Evolutionary conservation across 2,329 filamentous ascomycete species (phyloP), one percentile per base, ranked within the genome.

Genomic region (Calonectria pseudoreteaudii): DNA sequence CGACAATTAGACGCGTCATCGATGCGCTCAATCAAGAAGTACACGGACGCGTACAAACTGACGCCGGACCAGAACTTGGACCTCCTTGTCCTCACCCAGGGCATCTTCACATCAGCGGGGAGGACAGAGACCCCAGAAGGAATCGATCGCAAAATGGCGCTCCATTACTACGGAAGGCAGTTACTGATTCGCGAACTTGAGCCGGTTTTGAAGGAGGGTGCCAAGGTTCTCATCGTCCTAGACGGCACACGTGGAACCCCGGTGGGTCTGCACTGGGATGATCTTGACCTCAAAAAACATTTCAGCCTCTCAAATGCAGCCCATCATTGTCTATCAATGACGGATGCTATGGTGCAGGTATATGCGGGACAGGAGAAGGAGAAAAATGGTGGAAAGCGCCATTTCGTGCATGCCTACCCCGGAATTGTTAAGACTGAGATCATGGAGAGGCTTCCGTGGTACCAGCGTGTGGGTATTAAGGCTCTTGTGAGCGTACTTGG

Each of bases 81-180:
- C 68, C 77, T 85, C 1, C 83, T 87, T 2, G 79, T 87, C 68
- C 78, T 86, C 71, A 84, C 82, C 0, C 85, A 86, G 72, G 85
- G 85, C 44, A 82, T 85, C 66, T 56, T 86, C 30, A 83, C 84
- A 0, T 78, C 80, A 9, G 80, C 79, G 5, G 84, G 85, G 0
- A 74, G 85, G 47, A 82, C 79, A 1, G 86, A 88, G 74, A 87
- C 87, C 0, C 31, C 83, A 1, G 87, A 89, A 73, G 86, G 85
- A 0, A 83, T 88, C 20, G 86, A 88, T 62, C 80, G 80, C 60
- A 88, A 87, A 75, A 85, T 88, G 81, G 84, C 83, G 0, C 79
- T 88, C n/a, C 86, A 87, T 69, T 88, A 86, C 74, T 88, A 88
- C 71, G 84, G 86, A 20, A 84, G 83, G 16, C 86, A 88, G 74